A percentile compares a stretch with the other conserved stretches of the same genome.
phyloP scores from a whole-genome alignment of 1,284 basidiomycete species.

The Trichosporon ovoides region DNA sequence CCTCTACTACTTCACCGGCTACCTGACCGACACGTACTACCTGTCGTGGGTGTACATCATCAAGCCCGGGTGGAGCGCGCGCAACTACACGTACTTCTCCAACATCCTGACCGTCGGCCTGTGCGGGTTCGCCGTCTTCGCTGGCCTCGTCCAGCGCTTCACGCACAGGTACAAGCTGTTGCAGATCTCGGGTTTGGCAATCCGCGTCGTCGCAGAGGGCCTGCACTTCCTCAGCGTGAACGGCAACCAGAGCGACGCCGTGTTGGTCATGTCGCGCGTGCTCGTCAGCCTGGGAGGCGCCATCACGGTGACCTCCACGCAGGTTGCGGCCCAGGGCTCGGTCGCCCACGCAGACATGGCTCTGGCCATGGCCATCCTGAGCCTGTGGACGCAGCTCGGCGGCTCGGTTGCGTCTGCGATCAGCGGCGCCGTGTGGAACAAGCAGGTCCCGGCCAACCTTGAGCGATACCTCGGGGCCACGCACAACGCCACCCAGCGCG shows the following conservation, averaged over 20 bases:
- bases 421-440: constrained; percentile 37
- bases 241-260: constrained; percentile 18
- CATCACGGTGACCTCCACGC: constrained; percentile 45
- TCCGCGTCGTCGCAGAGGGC: constrained; percentile 34
- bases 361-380: constrained; percentile 42
- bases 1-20: constrained; percentile 43
- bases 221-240: constrained; percentile 33
- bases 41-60: constrained; percentile 42
- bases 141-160: constrained; percentile 46
- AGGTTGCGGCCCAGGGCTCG: constrained; percentile 44
- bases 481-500: constrained; percentile 22
- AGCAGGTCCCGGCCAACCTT: constrained; percentile 26
- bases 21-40: constrained; percentile 43
- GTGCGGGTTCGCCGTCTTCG: constrained; percentile 42
- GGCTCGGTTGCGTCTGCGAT: constrained; percentile 43
- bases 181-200: constrained; percentile 29
- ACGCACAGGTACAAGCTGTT: constrained; percentile 50
- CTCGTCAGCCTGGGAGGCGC: constrained; percentile 41
- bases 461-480: constrained; percentile 27
- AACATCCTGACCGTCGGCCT: constrained; percentile 43
- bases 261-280: constrained; percentile 29
- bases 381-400: constrained; percentile 47
- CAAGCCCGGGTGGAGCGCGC: constrained; percentile 27
- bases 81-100: constrained; percentile 30
- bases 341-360: constrained; percentile 48